phyloP scores from a whole-genome alignment of 768 basidiomycete genomes.

The Podaxis sp. region DNA sequence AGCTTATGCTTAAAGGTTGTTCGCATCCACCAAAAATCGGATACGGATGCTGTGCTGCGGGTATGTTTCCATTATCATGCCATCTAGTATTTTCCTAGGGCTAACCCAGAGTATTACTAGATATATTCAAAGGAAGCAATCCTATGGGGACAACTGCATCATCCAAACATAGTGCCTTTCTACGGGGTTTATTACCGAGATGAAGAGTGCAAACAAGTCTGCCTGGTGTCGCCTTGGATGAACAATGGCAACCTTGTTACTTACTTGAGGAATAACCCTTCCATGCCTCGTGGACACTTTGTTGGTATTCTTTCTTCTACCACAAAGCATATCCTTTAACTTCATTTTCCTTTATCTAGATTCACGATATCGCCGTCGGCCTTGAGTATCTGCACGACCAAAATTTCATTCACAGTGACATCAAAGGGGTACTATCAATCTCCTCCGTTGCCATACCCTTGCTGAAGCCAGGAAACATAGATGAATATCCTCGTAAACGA shows the following conservation, averaged over 20 bases:
- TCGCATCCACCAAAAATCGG: conserved; percentile 10
- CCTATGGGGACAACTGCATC: conserved; percentile 3
- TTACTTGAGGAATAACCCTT: conserved; percentile 12
- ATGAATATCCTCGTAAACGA: conserved; percentile 18
- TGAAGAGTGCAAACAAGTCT: neutral
- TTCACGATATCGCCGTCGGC: conserved; percentile 16
- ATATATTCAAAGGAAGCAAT: conserved; percentile 9
- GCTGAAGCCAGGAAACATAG: neutral
- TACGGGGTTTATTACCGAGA: conserved; percentile 14
- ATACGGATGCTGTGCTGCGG: conserved; percentile 21
- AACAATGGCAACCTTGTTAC: conserved; percentile 10
- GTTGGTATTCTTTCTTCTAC: neutral
- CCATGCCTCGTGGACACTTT: neutral
- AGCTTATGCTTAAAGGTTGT: conserved; percentile 5
- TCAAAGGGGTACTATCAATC: conserved; percentile 17
- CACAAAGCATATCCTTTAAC: too few species aligned
- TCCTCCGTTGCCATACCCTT: neutral
- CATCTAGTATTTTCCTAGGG: too few species aligned
- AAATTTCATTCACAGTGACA: conserved; percentile 18
- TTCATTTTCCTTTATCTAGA: neutral
- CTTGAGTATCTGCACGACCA: conserved; percentile 17
- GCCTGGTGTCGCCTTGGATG: conserved; percentile 21
- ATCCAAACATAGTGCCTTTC: conserved; percentile 14
- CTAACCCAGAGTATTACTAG: neutral
- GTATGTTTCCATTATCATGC: conserved; percentile 25